These are phyloP conservation scores for Plectosphaerella sp. DNA, from an alignment of 2,329 filamentous ascomycete species.

Conservation along the genomic window DNA sequence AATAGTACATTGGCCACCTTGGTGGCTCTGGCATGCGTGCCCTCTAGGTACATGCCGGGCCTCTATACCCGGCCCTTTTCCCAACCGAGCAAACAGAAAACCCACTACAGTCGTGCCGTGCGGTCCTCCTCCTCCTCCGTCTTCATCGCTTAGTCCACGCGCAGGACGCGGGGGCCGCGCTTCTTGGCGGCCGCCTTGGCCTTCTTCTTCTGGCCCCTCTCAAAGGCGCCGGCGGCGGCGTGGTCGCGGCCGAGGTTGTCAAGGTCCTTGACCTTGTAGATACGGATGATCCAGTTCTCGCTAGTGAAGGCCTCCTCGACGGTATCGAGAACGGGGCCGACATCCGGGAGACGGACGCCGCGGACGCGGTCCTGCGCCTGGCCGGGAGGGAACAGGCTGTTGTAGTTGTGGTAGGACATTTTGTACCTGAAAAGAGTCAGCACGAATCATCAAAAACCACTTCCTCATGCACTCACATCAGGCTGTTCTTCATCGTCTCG, in stretches of 20 bases:
- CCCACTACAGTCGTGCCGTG: slow-evolving; percentile 1
- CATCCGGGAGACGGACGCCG: slow-evolving; percentile 71
- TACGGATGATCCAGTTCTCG: slow-evolving; percentile 99
- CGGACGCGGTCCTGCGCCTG: slow-evolving; percentile 90
- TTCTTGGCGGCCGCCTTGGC: slow-evolving; percentile 59
- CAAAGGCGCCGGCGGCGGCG: slow-evolving; percentile 62
- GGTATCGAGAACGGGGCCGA: slow-evolving; percentile 79
- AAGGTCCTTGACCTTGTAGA: slow-evolving; percentile 99
- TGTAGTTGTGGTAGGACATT: slow-evolving; percentile 99
- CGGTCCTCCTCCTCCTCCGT: background rate
- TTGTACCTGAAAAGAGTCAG: slow-evolving; percentile 72
- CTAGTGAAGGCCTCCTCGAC: slow-evolving; percentile 97
- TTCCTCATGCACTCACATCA: slow-evolving; percentile 68
- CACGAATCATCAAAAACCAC: slow-evolving; percentile 1
- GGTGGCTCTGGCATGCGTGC: slow-evolving; percentile 13
- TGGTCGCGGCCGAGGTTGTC: slow-evolving; percentile 95
- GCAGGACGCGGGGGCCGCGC: slow-evolving; percentile 65
- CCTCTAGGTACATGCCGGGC: slow-evolving; percentile 17
- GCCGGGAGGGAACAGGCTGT: slow-evolving; percentile 83
- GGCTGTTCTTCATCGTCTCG: slow-evolving; percentile 96
- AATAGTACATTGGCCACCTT: slow-evolving; percentile 26
- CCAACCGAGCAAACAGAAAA: slow-evolving; percentile 5
- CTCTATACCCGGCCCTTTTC: slow-evolving; percentile 8
- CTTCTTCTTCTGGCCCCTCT: slow-evolving; percentile 81
- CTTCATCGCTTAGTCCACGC: slow-evolving; percentile 57